phyloP scores from a whole-genome alignment of 495 filamentous ascomycete species.

The Hypoxylon fragiforme region DNA sequence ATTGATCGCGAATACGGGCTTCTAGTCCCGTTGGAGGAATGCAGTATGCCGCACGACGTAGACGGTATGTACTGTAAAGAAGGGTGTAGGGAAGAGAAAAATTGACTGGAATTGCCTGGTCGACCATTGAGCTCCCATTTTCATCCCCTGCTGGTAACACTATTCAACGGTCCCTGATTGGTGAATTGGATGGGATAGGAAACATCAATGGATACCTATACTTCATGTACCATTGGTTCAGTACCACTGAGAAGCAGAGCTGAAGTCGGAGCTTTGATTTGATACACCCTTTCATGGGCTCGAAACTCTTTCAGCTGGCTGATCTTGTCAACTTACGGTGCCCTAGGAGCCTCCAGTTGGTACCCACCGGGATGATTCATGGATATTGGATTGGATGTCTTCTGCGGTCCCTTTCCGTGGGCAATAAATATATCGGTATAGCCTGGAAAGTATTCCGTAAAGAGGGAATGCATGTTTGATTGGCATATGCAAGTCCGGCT shows the following conservation, averaged over 20 bases:
- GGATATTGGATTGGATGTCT: too few relatives aligned
- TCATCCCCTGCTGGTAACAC: slow-evolving; percentile 22
- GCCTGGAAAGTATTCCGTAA: too few relatives aligned
- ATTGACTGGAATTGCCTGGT: slow-evolving; percentile 4
- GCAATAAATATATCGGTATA: not conserved
- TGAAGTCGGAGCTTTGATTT: slow-evolving; percentile 7
- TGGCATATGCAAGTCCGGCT: not conserved
- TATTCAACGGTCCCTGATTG: slow-evolving; percentile 9
- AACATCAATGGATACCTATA: not conserved
- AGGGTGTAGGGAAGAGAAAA: not conserved
- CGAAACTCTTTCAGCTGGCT: slow-evolving; percentile 15
- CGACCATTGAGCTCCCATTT: slow-evolving; percentile 8
- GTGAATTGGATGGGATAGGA: slow-evolving; percentile 1
- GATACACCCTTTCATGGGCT: not conserved
- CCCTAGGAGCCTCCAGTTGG: not conserved
- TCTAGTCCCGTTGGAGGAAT: slow-evolving; percentile 12
- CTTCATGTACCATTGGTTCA: slow-evolving; percentile 3
- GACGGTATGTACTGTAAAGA: not conserved
- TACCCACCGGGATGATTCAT: not conserved
- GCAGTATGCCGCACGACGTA: not conserved
- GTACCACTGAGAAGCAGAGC: slow-evolving; percentile 4
- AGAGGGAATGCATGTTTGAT: slow-evolving; percentile 1
- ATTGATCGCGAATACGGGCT: slow-evolving; percentile 12
- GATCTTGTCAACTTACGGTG: slow-evolving; percentile 1
- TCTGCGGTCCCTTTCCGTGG: not conserved